Percentiles rank a stretch among this genome's conserved stretches.
phyloP scores from a whole-genome alignment of 1,284 basidiomycete genomes.

The Melampsora larici-populina region DNA sequence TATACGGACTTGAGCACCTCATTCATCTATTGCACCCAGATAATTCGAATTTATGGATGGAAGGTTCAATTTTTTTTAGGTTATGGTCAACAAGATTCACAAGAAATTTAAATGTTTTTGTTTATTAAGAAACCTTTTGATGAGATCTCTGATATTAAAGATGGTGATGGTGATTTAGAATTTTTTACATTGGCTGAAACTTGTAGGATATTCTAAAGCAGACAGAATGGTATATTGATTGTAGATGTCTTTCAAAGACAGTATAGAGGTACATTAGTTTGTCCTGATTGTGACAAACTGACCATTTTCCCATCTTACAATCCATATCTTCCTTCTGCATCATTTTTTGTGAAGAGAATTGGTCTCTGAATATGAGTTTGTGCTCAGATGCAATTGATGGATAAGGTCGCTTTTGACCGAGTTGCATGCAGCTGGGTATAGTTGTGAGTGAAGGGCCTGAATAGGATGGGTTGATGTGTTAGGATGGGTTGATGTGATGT shows the following conservation, averaged over 20 bases:
- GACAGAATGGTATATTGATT: conserved; percentile 93
- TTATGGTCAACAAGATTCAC: conserved; percentile 64
- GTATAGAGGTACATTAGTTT: conserved; percentile 87
- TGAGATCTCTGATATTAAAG: conserved; percentile 94
- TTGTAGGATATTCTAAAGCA: conserved; percentile 96
- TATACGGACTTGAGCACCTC: conserved; percentile 64
- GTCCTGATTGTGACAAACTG: conserved; percentile 91
- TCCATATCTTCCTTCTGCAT: too few relatives aligned
- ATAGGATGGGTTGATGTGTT: too few relatives aligned
- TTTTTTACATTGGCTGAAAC: conserved; percentile 76
- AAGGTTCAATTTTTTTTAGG: conserved; percentile 63
- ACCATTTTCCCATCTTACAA: conserved; percentile 44
- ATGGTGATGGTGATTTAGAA: conserved; percentile 74
- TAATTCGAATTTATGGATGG: conserved; percentile 81
- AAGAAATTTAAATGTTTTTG: conserved; percentile 63
- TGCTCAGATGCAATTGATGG: conserved; percentile 67
- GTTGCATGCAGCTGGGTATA: conserved; percentile 96
- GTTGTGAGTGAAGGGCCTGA: too few relatives aligned
- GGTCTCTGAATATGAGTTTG: conserved; percentile 70
- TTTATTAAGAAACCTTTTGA: conserved; percentile 72
- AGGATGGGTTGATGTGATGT: too few relatives aligned
- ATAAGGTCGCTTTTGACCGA: conserved; percentile 84
- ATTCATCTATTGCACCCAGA: conserved; percentile 66
- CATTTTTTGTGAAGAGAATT: too few relatives aligned
- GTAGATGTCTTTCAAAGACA: conserved; percentile 99